Percentiles rank a stretch among this genome's conserved stretches.
Evolutionary conservation across 2,329 filamentous ascomycete species (phyloP).

Genomic region (Colletotrichum theobromicola): DNA sequence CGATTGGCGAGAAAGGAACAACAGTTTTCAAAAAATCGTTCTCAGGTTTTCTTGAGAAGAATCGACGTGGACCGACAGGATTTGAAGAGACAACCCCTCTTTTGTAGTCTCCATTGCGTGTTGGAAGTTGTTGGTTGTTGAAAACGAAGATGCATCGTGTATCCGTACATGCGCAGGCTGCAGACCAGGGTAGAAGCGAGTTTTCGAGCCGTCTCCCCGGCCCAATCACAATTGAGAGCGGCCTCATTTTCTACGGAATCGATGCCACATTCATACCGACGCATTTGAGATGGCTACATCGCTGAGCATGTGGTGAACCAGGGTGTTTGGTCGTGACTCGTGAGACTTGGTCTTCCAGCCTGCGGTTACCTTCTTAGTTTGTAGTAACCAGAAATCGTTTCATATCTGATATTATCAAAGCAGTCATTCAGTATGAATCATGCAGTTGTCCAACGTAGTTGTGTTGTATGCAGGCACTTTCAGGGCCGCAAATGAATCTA

Average conservation of each 20-base stretch:
- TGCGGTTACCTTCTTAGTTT: no score
- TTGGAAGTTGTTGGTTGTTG: not conserved
- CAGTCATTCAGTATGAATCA: no score
- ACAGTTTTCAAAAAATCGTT: no score
- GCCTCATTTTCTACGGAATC: not conserved
- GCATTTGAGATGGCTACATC: not conserved
- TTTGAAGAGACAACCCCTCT: not conserved
- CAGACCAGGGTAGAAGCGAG: not conserved
- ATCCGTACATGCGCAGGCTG: not conserved
- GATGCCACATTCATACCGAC: not conserved
- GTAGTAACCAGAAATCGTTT: no score
- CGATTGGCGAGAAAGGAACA: no score
- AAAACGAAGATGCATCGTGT: not conserved
- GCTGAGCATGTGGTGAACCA: not conserved
- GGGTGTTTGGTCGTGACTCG: not conserved
- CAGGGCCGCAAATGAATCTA: no score
- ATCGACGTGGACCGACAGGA: not conserved
- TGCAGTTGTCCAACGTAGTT: no score
- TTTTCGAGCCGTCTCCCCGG: not conserved
- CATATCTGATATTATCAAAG: no score
- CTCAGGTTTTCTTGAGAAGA: not conserved
- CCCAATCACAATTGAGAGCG: not conserved
- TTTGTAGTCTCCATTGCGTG: not conserved
- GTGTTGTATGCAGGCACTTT: no score
- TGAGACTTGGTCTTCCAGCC: no score